Base-by-base conservation (phyloP, 73 alveolate species). In the Effrenium voratum region DNA sequence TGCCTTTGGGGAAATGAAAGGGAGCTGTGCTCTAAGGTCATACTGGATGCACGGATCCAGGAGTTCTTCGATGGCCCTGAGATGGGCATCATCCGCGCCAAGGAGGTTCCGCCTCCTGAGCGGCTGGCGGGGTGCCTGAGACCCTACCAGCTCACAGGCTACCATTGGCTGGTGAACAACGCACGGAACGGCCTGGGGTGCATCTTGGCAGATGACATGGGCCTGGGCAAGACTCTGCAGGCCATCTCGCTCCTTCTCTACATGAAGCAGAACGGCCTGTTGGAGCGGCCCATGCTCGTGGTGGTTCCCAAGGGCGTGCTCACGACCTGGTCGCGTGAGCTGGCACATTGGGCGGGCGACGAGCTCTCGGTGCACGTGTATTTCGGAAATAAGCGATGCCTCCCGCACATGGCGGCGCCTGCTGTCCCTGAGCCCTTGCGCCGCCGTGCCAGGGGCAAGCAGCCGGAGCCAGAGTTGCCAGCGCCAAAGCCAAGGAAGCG, bases 171-270 rank as follows among this genome's bases (percentile, higher is more conserved):
- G 76, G 77, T 84, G 79, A 84, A 52, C 93, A 84, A 84, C 49
- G 93, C 80, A 6, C 50, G 79, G 0, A 84, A 84, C 68, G 80
- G 79, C 32, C 68, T 84, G 28, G 93, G 93, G 5, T 84, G 59
- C 24, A 47, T 84, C n/a, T 40, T 84, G 79, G 93, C 93, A 13
- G 93, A 84, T 38, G 93, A 84, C 47, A 84, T 84, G 93, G 93
- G 93, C 79, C 32, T 84, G 59, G 93, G 93, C 80, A 84, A 84
- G 57, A 84, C 93, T 22, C 41, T 84, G 28, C 93, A 84, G 72
- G 43, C 93, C 59, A 84, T 84, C 55, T 57, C 93, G 47, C 40
- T 84, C 50, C 50, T 84, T 10, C 72, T 84, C 44, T 55, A 50
- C 52, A 6, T 84, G 93, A 84, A 55, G 79, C n/a, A 55, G 59